phyloP scores from a whole-genome alignment of 306 rosid species.

The Sechiopsis laciniata region DNA sequence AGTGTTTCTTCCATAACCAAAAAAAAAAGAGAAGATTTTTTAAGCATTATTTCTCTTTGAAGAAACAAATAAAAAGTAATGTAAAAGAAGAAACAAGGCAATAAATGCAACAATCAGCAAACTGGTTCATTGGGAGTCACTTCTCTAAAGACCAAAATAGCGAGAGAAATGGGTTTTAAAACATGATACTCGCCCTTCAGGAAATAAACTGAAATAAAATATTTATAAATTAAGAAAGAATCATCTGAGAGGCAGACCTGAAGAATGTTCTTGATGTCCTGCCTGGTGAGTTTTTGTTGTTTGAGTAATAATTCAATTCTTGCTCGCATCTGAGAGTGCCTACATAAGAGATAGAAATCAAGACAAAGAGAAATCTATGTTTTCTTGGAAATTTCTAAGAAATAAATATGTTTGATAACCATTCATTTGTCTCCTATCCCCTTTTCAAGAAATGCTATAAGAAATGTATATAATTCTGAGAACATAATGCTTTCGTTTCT shows the following conservation, averaged over 20 bases:
- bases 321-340: slow-evolving; percentile 76
- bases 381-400: not conserved
- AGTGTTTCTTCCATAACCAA: too few relatives aligned
- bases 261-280: slow-evolving; percentile 66
- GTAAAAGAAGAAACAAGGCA: not conserved
- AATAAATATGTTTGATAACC: not conserved
- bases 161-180: not conserved
- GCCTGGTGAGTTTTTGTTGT: slow-evolving; percentile 74
- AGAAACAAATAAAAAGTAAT: not conserved
- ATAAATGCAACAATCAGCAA: not conserved
- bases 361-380: not conserved
- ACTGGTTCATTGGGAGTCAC: not conserved
- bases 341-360: slow-evolving; percentile 29
- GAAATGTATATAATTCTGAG: not conserved
- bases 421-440: not conserved
- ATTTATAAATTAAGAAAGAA: not conserved
- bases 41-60: not conserved
- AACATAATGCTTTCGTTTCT: not conserved
- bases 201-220: not conserved
- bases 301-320: slow-evolving; percentile 83
- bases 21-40: too few relatives aligned
- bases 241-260: slow-evolving; percentile 43
- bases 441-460: not conserved
- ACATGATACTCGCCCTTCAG: not conserved
- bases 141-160: not conserved